Evolutionary conservation across 768 basidiomycete species (phyloP), one percentile per base, ranked within the genome.

Genomic region (Megacollybia marginata): DNA sequence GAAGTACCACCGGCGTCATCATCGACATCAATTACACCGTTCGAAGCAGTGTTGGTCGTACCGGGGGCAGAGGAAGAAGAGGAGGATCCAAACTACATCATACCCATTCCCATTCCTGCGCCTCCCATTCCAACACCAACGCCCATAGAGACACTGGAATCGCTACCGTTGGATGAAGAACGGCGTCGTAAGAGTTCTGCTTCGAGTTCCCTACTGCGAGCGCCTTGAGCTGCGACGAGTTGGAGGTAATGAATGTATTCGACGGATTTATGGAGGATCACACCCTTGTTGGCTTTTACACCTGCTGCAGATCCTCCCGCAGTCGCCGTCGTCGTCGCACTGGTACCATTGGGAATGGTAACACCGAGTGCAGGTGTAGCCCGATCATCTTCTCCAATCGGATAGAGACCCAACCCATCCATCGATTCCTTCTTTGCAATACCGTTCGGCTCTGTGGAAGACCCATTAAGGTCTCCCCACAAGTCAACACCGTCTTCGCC

Each of bases 271-370:
- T 88, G 65, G 43, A 95, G 66, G 40, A 95, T 92, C 83, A 94
- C 89, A 33, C 92, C 92, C 74, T 95, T 95, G 69, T 95, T 94
- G 23, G 92, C 92, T 62, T 94, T 94, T 48, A 89, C 84, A 32
- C 75, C 73, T 16, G 52, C 55, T n/a, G n/a, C n/a, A 10, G 42
- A 58, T 34, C n/a, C n/a, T 52, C 55, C n/a, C n/a, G n/a, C n/a
- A 11, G 11, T 38, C 11, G 36, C 36, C 36, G 36, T 38, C 36
- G 36, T 35, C n/a, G n/a, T n/a, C n/a, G n/a, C n/a, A n/a, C n/a
- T n/a, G n/a, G n/a, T n/a, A 10, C 35, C 35, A 36, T 10, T 10
- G 35, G 35, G 35, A n/a, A n/a, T n/a, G n/a, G n/a, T n/a, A 36
- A 16, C 35, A 36, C 20, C 45, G 33, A 13, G 13, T 4, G 12